These are phyloP conservation scores for Cercospora canescens DNA, from an alignment of 2,329 filamentous ascomycete species.

Conservation along the genomic window DNA sequence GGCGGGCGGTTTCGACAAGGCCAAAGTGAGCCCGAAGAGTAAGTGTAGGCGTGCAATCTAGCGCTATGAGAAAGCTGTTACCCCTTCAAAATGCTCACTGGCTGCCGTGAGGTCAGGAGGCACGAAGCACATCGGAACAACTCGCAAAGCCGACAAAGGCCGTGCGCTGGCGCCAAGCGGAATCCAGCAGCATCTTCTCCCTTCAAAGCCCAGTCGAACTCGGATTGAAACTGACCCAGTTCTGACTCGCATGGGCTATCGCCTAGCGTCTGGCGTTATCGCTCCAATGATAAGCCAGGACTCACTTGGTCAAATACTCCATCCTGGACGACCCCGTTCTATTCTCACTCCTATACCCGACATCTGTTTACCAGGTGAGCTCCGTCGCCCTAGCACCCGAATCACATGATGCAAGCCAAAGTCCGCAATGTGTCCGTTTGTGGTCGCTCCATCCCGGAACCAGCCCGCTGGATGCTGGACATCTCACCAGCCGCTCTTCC, in stretches of 20 bases:
- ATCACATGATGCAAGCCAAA: neutral
- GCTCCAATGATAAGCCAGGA: neutral
- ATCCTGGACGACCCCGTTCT: neutral
- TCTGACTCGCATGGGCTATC: neutral
- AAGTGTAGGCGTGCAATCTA: conserved; percentile 13
- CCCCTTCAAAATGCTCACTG: conserved; percentile 19
- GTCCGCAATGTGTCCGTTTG: neutral
- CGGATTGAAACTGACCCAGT: neutral
- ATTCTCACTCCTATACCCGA: neutral
- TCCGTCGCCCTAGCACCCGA: neutral
- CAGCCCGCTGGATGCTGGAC: neutral
- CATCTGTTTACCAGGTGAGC: neutral
- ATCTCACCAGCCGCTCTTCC: neutral
- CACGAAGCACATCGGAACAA: conserved; percentile 1
- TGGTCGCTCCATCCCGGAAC: neutral
- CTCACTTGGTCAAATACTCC: neutral
- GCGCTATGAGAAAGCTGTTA: conserved; percentile 17
- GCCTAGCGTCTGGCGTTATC: neutral
- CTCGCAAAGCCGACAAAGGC: neutral
- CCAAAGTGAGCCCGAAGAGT: conserved; percentile 20
- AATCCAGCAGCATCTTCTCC: neutral
- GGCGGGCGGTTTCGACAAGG: neutral
- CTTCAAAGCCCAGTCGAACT: no score
- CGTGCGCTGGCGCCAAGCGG: neutral
- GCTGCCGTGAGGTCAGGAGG: conserved; percentile 5